Evolutionary conservation across 108 stramenopile species (phyloP).

Genomic region (Skeletonema grethae): DNA sequence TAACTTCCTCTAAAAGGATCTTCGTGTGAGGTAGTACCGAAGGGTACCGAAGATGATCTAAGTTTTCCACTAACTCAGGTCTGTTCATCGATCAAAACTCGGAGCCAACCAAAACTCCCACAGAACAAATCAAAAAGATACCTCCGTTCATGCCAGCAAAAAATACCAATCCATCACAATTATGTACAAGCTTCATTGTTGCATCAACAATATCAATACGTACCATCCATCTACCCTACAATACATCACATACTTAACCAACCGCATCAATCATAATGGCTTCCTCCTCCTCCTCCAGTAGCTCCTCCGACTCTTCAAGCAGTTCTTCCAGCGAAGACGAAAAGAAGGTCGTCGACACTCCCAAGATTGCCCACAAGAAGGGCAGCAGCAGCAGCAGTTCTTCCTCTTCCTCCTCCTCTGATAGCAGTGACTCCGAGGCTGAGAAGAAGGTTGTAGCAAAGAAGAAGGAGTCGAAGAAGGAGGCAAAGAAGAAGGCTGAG

Average conservation of each 20-base stretch:
- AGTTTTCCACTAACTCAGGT: background rate
- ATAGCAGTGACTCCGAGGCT: background rate
- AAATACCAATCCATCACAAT: background rate
- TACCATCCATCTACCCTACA: background rate
- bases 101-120: background rate
- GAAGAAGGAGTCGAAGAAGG: constrained; percentile 38
- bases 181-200: background rate
- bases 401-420: background rate
- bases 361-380: background rate
- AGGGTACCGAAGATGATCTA: too few species aligned
- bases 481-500: constrained; percentile 45
- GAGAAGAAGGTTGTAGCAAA: background rate
- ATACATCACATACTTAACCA: background rate
- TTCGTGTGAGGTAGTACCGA: too few species aligned
- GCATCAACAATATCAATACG: background rate
- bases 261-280: background rate
- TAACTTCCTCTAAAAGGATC: too few species aligned
- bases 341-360: constrained; percentile 9
- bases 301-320: constrained; percentile 15
- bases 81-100: background rate
- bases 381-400: background rate
- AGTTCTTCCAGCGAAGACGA: constrained; percentile 15
- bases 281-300: background rate
- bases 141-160: background rate
- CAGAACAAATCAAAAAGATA: background rate